phyloP scores from a whole-genome alignment of 805 yeast genomes.

The Myxozyma melibiosi region DNA sequence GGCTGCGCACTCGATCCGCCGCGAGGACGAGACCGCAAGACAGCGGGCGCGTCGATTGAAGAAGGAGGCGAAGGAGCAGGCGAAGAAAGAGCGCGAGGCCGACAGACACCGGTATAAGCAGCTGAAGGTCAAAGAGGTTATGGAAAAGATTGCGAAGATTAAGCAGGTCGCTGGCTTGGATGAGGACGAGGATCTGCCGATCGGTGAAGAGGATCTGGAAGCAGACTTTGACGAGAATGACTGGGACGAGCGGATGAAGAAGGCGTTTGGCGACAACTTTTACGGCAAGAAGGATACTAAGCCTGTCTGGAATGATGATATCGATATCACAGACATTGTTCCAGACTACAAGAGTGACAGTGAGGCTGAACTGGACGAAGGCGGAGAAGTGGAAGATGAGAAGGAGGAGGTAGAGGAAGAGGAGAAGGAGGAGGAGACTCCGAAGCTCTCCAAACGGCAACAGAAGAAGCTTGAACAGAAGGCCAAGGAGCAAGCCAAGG shows the following conservation, averaged over 20 bases:
- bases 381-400: slow-evolving; percentile 29
- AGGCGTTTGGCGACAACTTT: slow-evolving; percentile 81
- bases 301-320: slow-evolving; percentile 70
- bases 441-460: slow-evolving; percentile 35
- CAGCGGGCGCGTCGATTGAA: slow-evolving; percentile 79
- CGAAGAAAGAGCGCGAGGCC: slow-evolving; percentile 58
- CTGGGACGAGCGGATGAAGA: slow-evolving; percentile 86
- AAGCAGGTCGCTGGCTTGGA: slow-evolving; percentile 62
- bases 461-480: slow-evolving; percentile 40
- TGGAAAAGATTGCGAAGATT: slow-evolving; percentile 67
- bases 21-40: slow-evolving; percentile 72
- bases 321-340: slow-evolving; percentile 50
- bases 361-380: too few species aligned
- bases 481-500: slow-evolving; percentile 36
- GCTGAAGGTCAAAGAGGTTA: slow-evolving; percentile 72
- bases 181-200: slow-evolving; percentile 60
- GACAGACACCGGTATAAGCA: slow-evolving; percentile 71
- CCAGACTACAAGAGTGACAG: slow-evolving; percentile 36
- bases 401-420: slow-evolving; percentile 45
- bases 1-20: slow-evolving; percentile 81
- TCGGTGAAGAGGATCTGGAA: slow-evolving; percentile 64
- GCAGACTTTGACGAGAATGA: slow-evolving; percentile 84
- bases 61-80: slow-evolving; percentile 55
- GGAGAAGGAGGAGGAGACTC: slow-evolving; percentile 25
- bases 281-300: slow-evolving; percentile 58